Evolutionary conservation across 2,329 filamentous ascomycete species (phyloP), one percentile per base, ranked within the genome.

Genomic region (Arachnomyces sp.): DNA sequence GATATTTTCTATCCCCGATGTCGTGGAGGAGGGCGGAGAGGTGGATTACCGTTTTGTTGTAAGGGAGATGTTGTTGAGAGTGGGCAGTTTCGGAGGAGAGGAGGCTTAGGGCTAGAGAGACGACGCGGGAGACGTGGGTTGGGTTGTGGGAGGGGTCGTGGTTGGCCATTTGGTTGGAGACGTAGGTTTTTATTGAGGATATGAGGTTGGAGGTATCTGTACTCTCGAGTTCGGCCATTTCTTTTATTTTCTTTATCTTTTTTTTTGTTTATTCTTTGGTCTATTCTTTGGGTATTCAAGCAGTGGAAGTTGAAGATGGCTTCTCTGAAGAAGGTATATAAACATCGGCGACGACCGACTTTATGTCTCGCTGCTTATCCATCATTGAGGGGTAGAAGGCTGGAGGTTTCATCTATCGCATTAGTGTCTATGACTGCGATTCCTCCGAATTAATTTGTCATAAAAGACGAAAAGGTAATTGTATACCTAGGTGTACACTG

Each of bases 131-230:
- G 54, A 95, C 85, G 62, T 95, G 89, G 42, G 77, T 70, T 69
- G 86, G 93, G 67, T 94, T 86, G 68, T 95, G 89, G 2, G 86
- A 94, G 38, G 79, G 79, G 65, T 95, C 89, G 64, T 86, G 55
- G 47, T 76, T 71, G 34, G 77, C 70, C 82, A 89, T 90, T 69
- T 84, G 87, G 31, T 72, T 67, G 54, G 78, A 68, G 39, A 86
- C 80, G 58, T 82, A 85, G 34, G 66, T 64, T 13, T 76, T 78
- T 44, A 82, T 75, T 36, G 69, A 56, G 25, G 67, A 62, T 56
- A 78, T 66, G 48, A 84, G 67, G 41, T 71, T 61, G 33, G 60
- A 41, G 53, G 53, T 45, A 52, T 43, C 4, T 33, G 18, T 34
- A 31, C 25, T 25, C 42, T 49, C 28, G 39, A 16, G 6, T 38